Evolutionary conservation across 2,329 filamentous ascomycete species (phyloP).

Genomic region (Penicillium sclerotiorum): DNA sequence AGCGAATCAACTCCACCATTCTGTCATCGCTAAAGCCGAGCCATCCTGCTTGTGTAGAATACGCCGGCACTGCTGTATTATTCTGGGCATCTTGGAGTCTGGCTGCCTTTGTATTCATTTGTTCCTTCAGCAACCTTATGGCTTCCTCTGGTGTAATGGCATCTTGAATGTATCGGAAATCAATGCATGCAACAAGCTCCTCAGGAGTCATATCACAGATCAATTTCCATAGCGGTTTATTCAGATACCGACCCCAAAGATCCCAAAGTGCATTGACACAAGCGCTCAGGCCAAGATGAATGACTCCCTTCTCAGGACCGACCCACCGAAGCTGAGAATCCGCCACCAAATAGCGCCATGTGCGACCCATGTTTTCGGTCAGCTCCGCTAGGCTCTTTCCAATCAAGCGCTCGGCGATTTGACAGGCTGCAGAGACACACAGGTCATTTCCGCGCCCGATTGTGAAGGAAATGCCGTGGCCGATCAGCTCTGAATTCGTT

Average conservation of each 20-base stretch:
- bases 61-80: conserved; percentile 12
- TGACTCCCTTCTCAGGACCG: conserved; percentile 72
- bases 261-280: conserved; percentile 6
- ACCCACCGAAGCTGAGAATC: conserved; percentile 7
- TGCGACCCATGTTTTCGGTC: conserved; percentile 5
- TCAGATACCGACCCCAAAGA: conserved; percentile 44
- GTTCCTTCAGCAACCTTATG: conserved; percentile 1
- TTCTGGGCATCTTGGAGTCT: conserved; percentile 7
- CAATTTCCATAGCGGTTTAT: conserved; percentile 86
- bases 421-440: background rate
- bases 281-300: conserved; percentile 77
- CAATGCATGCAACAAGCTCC: conserved; percentile 81
- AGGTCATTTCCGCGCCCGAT: conserved; percentile 8
- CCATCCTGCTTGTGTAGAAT: conserved; percentile 10
- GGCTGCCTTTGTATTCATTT: background rate
- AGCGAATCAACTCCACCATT: conserved; percentile 6
- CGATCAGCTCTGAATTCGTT: conserved; percentile 9
- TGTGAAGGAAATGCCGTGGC: conserved; percentile 4
- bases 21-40: conserved; percentile 10
- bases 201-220: conserved; percentile 86
- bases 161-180: conserved; percentile 91
- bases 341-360: conserved; percentile 2
- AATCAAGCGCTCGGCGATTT: conserved; percentile 3
- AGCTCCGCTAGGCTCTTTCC: background rate
- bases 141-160: conserved; percentile 67